Evolutionary conservation across 352 stramenopile genomes (phyloP).

Genomic region (Peronospora belbahrii): DNA sequence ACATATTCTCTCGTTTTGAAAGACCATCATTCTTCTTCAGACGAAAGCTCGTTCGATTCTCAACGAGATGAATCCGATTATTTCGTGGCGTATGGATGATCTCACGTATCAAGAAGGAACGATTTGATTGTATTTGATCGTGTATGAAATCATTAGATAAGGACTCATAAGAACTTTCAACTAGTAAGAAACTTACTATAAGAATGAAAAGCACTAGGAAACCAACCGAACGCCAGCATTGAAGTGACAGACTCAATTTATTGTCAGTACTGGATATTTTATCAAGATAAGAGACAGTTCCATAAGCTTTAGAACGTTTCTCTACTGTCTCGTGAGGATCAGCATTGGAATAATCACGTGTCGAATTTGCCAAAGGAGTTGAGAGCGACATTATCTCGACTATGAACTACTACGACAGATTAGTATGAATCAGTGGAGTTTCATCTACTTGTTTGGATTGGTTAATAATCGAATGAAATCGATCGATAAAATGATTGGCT

Average conservation of each 20-base stretch:
- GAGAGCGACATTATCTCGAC: slow-evolving; percentile 21
- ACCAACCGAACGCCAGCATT: slow-evolving; percentile 13
- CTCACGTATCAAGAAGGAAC: not conserved
- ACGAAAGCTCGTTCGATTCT: slow-evolving; percentile 7
- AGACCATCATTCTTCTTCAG: slow-evolving; percentile 20
- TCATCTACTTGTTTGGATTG: too few relatives aligned
- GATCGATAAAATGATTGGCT: too few relatives aligned
- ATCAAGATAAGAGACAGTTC: slow-evolving; percentile 15
- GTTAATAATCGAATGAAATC: too few relatives aligned
- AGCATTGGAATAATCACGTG: not conserved
- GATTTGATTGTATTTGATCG: not conserved
- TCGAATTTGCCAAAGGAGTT: slow-evolving; percentile 8
- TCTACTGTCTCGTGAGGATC: slow-evolving; percentile 6
- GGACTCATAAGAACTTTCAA: slow-evolving; percentile 15
- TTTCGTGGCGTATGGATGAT: slow-evolving; percentile 1
- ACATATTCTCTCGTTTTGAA: slow-evolving; percentile 16
- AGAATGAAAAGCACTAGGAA: slow-evolving; percentile 13
- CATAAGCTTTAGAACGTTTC: slow-evolving; percentile 10
- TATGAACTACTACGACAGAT: too few relatives aligned
- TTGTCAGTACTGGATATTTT: slow-evolving; percentile 5
- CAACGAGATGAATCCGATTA: not conserved
- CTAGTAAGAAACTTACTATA: slow-evolving; percentile 17
- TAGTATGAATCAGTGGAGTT: too few relatives aligned
- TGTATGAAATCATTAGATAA: not conserved
- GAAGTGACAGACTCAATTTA: not conserved